Percentiles rank a stretch among this genome's conserved stretches.
phyloP scores from a whole-genome alignment of 176 grass and related monocot genomes.

The Rhynchospora pubera region DNA sequence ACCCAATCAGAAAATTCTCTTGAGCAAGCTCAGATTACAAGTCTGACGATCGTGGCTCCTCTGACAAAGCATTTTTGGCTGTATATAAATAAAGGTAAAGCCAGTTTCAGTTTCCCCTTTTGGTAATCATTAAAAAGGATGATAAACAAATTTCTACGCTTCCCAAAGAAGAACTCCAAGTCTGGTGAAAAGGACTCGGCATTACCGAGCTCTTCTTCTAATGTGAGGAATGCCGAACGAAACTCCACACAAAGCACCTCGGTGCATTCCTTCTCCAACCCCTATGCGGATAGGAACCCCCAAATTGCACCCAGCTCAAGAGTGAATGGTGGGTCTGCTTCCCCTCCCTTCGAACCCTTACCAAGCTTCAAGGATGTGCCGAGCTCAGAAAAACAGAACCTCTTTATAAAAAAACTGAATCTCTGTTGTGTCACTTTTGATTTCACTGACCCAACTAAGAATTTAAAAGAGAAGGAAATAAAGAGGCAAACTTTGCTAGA shows the following conservation, averaged over 20 bases:
- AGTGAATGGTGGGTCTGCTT: constrained; percentile 19
- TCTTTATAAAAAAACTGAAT: constrained; percentile 59
- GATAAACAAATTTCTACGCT: constrained; percentile 72
- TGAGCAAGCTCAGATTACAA: neutral
- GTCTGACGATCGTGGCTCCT: neutral
- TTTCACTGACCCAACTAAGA: constrained; percentile 55
- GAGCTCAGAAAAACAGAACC: constrained; percentile 52
- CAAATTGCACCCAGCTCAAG: constrained; percentile 28
- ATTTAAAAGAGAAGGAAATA: constrained; percentile 66
- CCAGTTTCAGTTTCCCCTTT: neutral
- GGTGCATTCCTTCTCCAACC: constrained; percentile 43
- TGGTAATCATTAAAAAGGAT: constrained; percentile 33
- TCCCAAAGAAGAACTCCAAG: constrained; percentile 67
- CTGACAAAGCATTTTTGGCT: neutral
- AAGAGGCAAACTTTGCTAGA: constrained; percentile 75
- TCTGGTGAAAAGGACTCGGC: constrained; percentile 49
- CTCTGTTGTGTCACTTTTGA: constrained; percentile 60
- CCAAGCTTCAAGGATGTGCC: constrained; percentile 75
- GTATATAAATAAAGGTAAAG: neutral
- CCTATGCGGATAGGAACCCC: constrained; percentile 32
- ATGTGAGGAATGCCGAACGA: constrained; percentile 32
- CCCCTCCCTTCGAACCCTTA: constrained; percentile 28
- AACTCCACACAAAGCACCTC: constrained; percentile 23
- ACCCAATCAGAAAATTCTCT: neutral
- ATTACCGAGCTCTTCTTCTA: constrained; percentile 32